Percentiles rank a stretch among this genome's conserved stretches.
These are phyloP conservation scores for Oryza meridionalis DNA, from an alignment of 176 grass and related monocot genomes.

Conservation along the genomic window DNA sequence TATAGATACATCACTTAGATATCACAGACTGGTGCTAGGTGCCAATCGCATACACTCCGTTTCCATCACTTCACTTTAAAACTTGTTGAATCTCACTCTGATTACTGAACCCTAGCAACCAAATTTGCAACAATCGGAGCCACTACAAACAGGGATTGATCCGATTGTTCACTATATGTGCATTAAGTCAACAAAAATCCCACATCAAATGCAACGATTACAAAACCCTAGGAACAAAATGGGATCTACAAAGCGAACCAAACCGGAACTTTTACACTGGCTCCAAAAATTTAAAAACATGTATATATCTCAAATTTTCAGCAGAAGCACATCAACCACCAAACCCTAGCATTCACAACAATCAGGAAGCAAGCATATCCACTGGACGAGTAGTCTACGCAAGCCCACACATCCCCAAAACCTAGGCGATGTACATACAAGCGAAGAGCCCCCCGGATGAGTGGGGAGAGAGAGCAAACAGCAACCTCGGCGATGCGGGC, in stretches of 20 bases:
- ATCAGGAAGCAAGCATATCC: not conserved
- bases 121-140: not conserved
- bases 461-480: not conserved
- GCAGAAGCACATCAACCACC: not conserved
- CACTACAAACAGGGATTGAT: not conserved
- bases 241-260: not conserved
- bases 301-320: not conserved
- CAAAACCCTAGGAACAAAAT: not conserved
- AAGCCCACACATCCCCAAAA: not conserved
- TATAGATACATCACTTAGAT: not conserved
- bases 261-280: not conserved
- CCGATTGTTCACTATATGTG: not conserved
- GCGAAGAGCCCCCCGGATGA: not conserved
- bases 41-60: not conserved
- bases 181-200: not conserved
- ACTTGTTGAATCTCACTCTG: not conserved
- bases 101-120: not conserved
- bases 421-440: not conserved
- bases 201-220: not conserved
- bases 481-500: slow-evolving; percentile 75
- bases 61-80: slow-evolving; percentile 15
- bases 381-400: not conserved
- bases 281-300: not conserved
- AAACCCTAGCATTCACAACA: slow-evolving; percentile 28
- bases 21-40: not conserved